Conservation (phyloP, 768 basidiomycete species). For the Rhodosporidiobolus odoratus region DNA sequence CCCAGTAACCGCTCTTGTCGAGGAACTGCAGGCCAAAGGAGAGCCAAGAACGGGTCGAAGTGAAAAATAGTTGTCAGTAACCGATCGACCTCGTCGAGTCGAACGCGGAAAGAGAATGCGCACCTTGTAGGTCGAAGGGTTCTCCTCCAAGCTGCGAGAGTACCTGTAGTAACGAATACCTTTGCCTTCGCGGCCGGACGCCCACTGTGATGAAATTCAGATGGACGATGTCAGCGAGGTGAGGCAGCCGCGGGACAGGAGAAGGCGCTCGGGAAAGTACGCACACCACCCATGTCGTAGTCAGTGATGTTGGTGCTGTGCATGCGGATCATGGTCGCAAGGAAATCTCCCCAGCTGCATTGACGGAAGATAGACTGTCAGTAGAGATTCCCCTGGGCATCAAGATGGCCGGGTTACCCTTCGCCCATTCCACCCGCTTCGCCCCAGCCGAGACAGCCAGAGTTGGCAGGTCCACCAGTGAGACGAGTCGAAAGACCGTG, state of each 20-base stretch:
- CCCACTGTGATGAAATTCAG: too few species aligned
- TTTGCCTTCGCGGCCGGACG: constrained; percentile 59
- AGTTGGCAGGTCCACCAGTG: constrained; percentile 64
- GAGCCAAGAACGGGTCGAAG: too few species aligned
- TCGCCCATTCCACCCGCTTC: constrained; percentile 86
- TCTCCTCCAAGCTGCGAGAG: constrained; percentile 48
- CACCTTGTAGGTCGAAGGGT: constrained; percentile 25
- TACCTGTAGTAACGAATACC: constrained; percentile 61
- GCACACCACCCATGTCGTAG: constrained; percentile 17
- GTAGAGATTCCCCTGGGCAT: too few species aligned
- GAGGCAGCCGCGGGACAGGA: constrained; percentile 29
- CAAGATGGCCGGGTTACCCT: constrained; percentile 44
- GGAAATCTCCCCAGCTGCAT: constrained; percentile 56
- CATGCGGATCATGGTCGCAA: constrained; percentile 62
- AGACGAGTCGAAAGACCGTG: constrained; percentile 91
- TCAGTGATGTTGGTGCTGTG: constrained; percentile 45
- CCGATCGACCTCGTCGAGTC: too few species aligned
- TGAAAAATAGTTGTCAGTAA: constrained; percentile 64
- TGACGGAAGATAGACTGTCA: neutral
- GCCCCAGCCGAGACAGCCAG: constrained; percentile 60
- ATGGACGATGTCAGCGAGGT: constrained; percentile 65
- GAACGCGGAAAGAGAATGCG: too few species aligned
- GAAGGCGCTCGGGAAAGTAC: too few species aligned
- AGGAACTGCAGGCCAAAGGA: constrained; percentile 50
- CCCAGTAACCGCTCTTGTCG: constrained; percentile 82